Conservation (phyloP, 371 early-diverging fungal genomes). For the Mucor mucedo region DNA sequence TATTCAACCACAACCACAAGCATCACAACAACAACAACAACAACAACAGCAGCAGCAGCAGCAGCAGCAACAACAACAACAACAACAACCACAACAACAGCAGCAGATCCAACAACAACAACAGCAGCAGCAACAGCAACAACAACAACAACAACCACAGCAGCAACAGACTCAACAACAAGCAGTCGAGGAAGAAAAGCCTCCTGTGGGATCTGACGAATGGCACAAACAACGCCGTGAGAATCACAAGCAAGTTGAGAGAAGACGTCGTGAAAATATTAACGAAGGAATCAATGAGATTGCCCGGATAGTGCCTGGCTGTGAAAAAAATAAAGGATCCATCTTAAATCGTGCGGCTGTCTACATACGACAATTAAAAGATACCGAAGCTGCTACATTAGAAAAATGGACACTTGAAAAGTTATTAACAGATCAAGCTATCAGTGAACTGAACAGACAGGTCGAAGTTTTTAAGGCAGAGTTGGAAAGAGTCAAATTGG, state of each 20-base stretch:
- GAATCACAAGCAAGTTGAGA: conserved; percentile 94
- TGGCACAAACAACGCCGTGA: conserved; percentile 84
- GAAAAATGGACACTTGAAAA: conserved; percentile 76
- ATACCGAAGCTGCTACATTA: conserved; percentile 60
- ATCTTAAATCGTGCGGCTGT: conserved; percentile 83
- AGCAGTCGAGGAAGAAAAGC: conserved; percentile 41
- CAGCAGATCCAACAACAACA: background rate
- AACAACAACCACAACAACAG: background rate
- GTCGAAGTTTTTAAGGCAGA: conserved; percentile 27
- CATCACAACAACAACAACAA: background rate
- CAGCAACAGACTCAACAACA: conserved; percentile 9
- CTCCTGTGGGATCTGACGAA: conserved; percentile 73
- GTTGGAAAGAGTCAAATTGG: conserved; percentile 20
- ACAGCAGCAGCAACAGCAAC: background rate
- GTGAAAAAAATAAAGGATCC: conserved; percentile 90
- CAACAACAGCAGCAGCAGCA: conserved; percentile 3
- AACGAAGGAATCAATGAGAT: conserved; percentile 89
- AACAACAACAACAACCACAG: conserved; percentile 5
- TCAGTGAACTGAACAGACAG: conserved; percentile 45
- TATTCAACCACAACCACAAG: background rate
- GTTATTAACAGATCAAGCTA: conserved; percentile 70
- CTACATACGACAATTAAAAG: conserved; percentile 81
- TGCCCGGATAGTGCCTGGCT: conserved; percentile 84
- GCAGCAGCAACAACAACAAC: conserved; percentile 7
- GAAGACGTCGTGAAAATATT: conserved; percentile 92